Evolutionary conservation across 495 filamentous ascomycete genomes (phyloP), one percentile per base, ranked within the genome.

Genomic region (Staphylotrichum tortipilum): DNA sequence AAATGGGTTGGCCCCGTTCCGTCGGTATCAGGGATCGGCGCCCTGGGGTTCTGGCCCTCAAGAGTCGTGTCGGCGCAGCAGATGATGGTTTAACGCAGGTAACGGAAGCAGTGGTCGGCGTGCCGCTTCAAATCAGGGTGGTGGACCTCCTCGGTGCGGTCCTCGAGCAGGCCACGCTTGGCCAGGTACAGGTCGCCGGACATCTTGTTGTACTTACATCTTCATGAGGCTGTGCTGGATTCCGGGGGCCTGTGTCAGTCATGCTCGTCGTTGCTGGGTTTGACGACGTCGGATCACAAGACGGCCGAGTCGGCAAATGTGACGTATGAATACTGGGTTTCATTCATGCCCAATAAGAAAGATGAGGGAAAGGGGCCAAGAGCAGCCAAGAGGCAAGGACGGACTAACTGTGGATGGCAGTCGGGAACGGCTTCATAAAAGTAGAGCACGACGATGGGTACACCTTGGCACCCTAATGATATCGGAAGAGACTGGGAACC

Each of bases 31-130:
- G 28, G 35, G 7, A 48, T 18, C 14, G 17, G 9, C 7, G 23
- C 45, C 11, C 17, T 23, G 1, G 21, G 34, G 29, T 47, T 46
- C 14, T 47, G 35, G 0, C 44, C 51, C n/a, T 53, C 38, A 4
- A 53, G 37, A 2, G 50, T 37, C 12, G 50, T 53, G 36, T 53
- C 44, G 15, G 29, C 44, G 30, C 50, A 49, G 43, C 50, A 53
- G 7, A 53, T 9, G 0, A 49, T 2, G 4, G 44, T 18, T 2
- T 49, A 37, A 6, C 44, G 44, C 36, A 53, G 34, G 23, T 49
- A 53, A 9, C 44, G 50, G 44, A 53, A 42, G 44, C 50, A 53
- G 30, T 53, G 50, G 50, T 49, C 44, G 12, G 31, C 14, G 37
- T 41, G 26, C 10, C 11, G 28, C 12, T 28, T 14, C 9, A 4